Evolutionary conservation across 2,329 filamentous ascomycete genomes (phyloP), one percentile per base, ranked within the genome.

Genomic region (Colletotrichum australisinense): DNA sequence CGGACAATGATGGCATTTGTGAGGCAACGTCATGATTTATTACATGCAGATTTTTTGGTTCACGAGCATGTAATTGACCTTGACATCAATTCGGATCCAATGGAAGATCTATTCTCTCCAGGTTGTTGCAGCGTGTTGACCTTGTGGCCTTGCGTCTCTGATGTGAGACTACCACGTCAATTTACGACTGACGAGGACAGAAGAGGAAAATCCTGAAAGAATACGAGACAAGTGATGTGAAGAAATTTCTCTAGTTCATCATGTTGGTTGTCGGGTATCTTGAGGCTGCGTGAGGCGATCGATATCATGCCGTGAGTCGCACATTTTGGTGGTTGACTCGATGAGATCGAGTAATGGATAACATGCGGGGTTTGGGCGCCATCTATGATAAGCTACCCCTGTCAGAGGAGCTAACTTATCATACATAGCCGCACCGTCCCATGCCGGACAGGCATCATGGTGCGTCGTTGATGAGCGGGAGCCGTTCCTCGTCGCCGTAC

Each of bases 291-390:
- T n/a, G 42, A 55, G 55, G 55, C 38, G 57, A 24, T 49, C 69
- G 26, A 49, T 38, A 63, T 28, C 57, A 38, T 67, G 62, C 63
- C 60, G 52, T 38, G 19, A 60, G n/a, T 42, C 53, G 42, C 56
- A n/a, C 53, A 24, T 49, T 63, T 71, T 60, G 42, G 68, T 49
- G 30, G 68, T 77, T 77, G 75, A 77, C 76, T 77, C 76, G 73
- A 77, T 77, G 67, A 67, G 63, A 77, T 77, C 73, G 76, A 77
- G 76, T 77, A 77, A 77, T 74, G 77, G 76, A 86, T 55, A 58
- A 69, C 65, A 69, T 70, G 74, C 71, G 76, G 75, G 73, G 63
- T 67, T 67, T 56, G 63, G 38, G 52, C 26, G 53, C 56, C 57
- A 46, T 49, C 19, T 49, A 74, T 58, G 72, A 74, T 74, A 72